Percentiles rank a stretch among this genome's conserved stretches.
Evolutionary conservation across 2,329 filamentous ascomycete species (phyloP).

Genomic region (Beauveria sp.): DNA sequence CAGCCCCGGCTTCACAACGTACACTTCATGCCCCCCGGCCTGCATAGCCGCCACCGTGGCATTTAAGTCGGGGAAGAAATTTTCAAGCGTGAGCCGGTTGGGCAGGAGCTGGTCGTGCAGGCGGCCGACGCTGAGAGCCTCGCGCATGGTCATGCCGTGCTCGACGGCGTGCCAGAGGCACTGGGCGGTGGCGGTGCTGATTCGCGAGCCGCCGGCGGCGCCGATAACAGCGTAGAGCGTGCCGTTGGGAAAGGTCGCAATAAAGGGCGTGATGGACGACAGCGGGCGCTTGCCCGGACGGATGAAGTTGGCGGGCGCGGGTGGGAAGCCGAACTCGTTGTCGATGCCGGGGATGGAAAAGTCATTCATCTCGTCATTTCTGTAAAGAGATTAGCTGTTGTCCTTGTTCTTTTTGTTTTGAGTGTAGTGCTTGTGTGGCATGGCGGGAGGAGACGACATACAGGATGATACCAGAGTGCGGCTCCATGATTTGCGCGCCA

Average conservation of each 20-base stretch:
- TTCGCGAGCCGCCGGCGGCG: conserved; percentile 73
- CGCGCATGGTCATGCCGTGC: conserved; percentile 45
- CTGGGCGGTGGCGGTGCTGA: conserved; percentile 73
- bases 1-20: conserved; percentile 53
- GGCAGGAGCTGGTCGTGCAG: conserved; percentile 80
- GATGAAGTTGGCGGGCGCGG: conserved; percentile 74
- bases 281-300: conserved; percentile 73
- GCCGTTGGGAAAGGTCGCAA: conserved; percentile 57
- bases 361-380: conserved; percentile 64
- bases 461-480: conserved; percentile 75
- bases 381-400: conserved; percentile 13
- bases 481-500: conserved; percentile 70
- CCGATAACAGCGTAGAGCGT: conserved; percentile 63
- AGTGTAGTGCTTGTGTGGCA: conserved; percentile 16
- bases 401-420: conserved; percentile 14
- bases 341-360: conserved; percentile 73
- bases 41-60: conserved; percentile 55
- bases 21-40: conserved; percentile 61
- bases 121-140: conserved; percentile 59
- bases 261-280: conserved; percentile 73
- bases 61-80: conserved; percentile 50
- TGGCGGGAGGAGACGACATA: conserved; percentile 21
- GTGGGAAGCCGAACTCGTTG: conserved; percentile 81
- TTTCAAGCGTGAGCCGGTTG: conserved; percentile 60
- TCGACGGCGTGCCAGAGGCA: conserved; percentile 68